These are phyloP conservation scores for Globisporangium alternatum DNA, from an alignment of 352 stramenopile genomes.

Conservation along the genomic window DNA sequence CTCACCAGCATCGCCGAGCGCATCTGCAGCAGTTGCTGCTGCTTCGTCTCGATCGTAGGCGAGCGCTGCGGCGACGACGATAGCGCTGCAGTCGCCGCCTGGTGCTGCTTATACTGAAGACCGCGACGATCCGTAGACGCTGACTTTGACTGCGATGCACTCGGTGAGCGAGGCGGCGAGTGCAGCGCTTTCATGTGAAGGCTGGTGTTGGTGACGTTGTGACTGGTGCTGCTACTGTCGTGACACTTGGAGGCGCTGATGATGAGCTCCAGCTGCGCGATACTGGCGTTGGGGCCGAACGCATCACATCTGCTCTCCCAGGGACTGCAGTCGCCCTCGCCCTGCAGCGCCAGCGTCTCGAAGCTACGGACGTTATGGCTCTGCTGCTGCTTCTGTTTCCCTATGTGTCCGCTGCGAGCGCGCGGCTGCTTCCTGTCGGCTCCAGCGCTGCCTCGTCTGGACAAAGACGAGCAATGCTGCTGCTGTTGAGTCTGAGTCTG, in stretches of 20 bases:
- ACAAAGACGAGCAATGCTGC: background rate
- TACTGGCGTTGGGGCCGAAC: slow-evolving; percentile 1
- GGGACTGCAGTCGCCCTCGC: slow-evolving; percentile 13
- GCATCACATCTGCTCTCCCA: slow-evolving; percentile 11
- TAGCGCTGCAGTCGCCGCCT: background rate
- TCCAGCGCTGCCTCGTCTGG: slow-evolving; percentile 13
- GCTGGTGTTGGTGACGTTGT: background rate
- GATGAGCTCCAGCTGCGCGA: slow-evolving; percentile 9
- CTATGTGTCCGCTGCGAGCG: slow-evolving; percentile 10
- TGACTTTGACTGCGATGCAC: slow-evolving; percentile 12
- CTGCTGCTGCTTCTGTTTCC: background rate
- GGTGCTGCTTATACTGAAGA: background rate
- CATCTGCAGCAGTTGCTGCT: slow-evolving; percentile 43
- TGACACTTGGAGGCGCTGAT: background rate
- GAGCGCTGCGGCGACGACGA: background rate
- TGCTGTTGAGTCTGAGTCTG: background rate
- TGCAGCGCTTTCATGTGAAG: background rate
- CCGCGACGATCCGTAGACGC: slow-evolving; percentile 4
- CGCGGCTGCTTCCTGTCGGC: slow-evolving; percentile 8
- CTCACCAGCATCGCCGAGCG: slow-evolving; percentile 43
- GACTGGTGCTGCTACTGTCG: background rate
- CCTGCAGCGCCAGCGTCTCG: slow-evolving; percentile 4
- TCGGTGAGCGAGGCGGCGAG: background rate
- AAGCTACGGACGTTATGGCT: background rate
- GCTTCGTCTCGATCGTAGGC: slow-evolving; percentile 44